Conservation (phyloP, 257 asterid genomes). For the Capsicum baccatum region DNA sequence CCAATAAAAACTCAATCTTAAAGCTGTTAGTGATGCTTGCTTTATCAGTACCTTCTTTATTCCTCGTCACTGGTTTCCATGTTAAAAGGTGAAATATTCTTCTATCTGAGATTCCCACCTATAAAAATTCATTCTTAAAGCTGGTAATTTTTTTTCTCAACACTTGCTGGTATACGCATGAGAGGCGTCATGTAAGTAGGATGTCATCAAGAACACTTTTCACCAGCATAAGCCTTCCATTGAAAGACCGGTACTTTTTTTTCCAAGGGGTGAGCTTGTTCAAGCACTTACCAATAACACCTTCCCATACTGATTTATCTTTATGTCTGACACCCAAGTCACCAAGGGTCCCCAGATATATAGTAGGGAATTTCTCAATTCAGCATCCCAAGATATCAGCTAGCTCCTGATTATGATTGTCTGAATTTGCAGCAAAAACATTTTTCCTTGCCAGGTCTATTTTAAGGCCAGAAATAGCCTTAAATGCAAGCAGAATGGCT, state of each 20-base stretch:
- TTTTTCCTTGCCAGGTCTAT: not conserved
- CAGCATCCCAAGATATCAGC: not conserved
- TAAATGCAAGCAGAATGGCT: constrained; percentile 19
- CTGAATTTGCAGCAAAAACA: not conserved
- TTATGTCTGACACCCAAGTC: not conserved
- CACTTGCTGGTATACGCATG: constrained; percentile 10
- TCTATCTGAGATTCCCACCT: not conserved
- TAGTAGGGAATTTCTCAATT: not conserved
- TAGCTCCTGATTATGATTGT: not conserved
- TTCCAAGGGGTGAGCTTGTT: not conserved
- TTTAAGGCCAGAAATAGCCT: not conserved
- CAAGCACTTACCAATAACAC: not conserved
- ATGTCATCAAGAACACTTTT: not conserved
- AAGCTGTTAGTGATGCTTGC: not conserved
- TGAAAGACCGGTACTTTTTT: not conserved
- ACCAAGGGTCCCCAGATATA: not conserved
- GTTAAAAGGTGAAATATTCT: not conserved
- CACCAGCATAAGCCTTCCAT: not conserved
- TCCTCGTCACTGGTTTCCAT: not conserved
- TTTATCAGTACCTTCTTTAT: not conserved
- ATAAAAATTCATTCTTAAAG: not conserved
- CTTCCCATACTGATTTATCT: not conserved
- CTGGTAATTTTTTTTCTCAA: not conserved
- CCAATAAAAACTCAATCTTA: not conserved
- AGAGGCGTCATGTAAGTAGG: constrained; percentile 8